phyloP scores from a whole-genome alignment of 306 rosid species.

The Trifolium dubium region DNA sequence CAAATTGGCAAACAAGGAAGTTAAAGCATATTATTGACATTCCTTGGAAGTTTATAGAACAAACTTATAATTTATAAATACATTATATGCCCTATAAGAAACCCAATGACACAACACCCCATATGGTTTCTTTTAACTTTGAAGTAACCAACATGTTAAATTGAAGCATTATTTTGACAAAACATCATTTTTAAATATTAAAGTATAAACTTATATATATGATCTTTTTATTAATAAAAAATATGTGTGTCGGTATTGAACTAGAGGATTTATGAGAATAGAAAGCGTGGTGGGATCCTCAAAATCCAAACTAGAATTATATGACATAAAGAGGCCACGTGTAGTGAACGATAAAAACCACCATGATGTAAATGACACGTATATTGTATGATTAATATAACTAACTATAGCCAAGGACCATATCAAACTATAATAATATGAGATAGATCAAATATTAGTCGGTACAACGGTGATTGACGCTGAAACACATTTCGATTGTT shows the following conservation, averaged over 20 bases:
- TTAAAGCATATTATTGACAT: slow-evolving; percentile 16
- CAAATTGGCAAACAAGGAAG: slow-evolving; percentile 9
- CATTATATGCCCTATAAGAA: slow-evolving; percentile 11
- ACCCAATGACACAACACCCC: background rate
- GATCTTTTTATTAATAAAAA: background rate
- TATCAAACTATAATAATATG: slow-evolving; percentile 1
- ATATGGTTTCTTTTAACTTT: background rate
- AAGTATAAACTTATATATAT: background rate
- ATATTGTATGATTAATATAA: slow-evolving; percentile 30
- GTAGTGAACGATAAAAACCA: slow-evolving; percentile 20
- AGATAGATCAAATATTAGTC: too few species aligned
- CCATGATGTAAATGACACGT: slow-evolving; percentile 36
- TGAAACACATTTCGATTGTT: too few species aligned
- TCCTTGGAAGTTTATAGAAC: background rate
- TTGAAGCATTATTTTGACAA: background rate
- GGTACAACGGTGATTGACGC: too few species aligned
- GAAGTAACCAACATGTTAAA: background rate
- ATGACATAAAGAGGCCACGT: slow-evolving; percentile 60
- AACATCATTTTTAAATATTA: background rate
- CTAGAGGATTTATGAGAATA: slow-evolving; percentile 2
- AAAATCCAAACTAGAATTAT: slow-evolving; percentile 34
- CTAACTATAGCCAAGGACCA: slow-evolving; percentile 22
- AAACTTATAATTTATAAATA: slow-evolving; percentile 12
- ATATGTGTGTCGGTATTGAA: background rate
- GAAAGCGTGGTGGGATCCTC: slow-evolving; percentile 29